Conservation (phyloP, 257 asterid genomes). For the Dorcoceras hygrometricum region DNA sequence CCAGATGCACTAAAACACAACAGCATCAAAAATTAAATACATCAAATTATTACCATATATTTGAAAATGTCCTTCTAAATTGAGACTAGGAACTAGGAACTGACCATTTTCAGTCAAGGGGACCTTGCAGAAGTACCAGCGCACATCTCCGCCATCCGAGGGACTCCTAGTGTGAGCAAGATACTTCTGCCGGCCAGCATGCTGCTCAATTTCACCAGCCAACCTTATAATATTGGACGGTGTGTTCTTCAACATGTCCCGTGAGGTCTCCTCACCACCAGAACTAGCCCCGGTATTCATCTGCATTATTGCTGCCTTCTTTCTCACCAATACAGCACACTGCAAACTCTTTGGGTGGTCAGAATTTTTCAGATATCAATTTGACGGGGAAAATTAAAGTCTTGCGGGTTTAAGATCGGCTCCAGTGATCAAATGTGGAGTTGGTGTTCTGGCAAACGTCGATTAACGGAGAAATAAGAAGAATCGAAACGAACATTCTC, state of each 20-base stretch:
- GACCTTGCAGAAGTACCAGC: constrained; percentile 92
- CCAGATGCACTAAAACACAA: too few relatives aligned
- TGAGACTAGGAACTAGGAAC: constrained; percentile 23
- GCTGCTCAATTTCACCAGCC: constrained; percentile 84
- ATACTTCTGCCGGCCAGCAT: constrained; percentile 78
- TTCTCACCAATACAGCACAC: constrained; percentile 13
- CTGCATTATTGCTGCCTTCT: constrained; percentile 19
- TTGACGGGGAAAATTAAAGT: too few relatives aligned
- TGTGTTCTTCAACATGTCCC: constrained; percentile 79
- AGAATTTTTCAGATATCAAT: neutral
- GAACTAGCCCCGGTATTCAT: constrained; percentile 20
- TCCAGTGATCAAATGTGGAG: too few relatives aligned
- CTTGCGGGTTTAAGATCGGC: too few relatives aligned
- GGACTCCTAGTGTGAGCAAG: constrained; percentile 90
- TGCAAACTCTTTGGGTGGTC: neutral
- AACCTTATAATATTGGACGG: constrained; percentile 84
- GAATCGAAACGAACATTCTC: too few relatives aligned
- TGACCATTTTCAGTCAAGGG: constrained; percentile 71
- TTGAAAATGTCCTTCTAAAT: neutral
- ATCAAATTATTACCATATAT: too few relatives aligned
- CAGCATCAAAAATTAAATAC: neutral
- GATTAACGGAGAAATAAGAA: too few relatives aligned
- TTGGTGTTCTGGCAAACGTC: too few relatives aligned
- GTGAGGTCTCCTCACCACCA: constrained; percentile 45
- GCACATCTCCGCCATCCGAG: constrained; percentile 88